These are phyloP conservation scores for Asclepias syriaca DNA, from an alignment of 257 asterid species.

Conservation along the genomic window DNA sequence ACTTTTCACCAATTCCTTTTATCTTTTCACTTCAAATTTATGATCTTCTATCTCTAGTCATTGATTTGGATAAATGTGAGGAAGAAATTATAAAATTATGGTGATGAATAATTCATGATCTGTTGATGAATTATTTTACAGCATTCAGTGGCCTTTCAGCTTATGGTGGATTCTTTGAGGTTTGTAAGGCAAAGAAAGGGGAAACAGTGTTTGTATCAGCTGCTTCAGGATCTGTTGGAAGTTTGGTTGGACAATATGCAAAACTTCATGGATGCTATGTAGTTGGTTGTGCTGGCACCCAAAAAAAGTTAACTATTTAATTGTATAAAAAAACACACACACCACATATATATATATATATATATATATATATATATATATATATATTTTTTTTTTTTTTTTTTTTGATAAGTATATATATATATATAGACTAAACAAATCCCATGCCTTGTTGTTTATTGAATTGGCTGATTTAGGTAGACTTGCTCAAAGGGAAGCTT, in stretches of 20 bases:
- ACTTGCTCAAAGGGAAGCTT: conserved; percentile 51
- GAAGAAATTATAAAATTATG: too few relatives aligned
- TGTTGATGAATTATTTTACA: conserved; percentile 17
- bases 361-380: too few relatives aligned
- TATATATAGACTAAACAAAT: not conserved
- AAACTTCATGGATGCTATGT: conserved; percentile 69
- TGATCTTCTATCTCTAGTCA: too few relatives aligned
- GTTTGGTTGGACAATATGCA: conserved; percentile 73
- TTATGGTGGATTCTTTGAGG: conserved; percentile 59
- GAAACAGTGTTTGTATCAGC: conserved; percentile 75
- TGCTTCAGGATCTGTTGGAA: conserved; percentile 75
- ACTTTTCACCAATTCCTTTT: not conserved
- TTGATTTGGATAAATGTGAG: too few relatives aligned
- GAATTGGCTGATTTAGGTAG: conserved; percentile 29
- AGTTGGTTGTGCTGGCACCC: conserved; percentile 61
- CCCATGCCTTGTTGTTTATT: not conserved
- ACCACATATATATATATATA: too few relatives aligned
- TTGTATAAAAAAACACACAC: too few relatives aligned
- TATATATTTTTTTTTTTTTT: too few relatives aligned
- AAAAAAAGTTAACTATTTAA: conserved; percentile 27
- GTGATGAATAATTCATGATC: too few relatives aligned
- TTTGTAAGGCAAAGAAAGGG: conserved; percentile 62
- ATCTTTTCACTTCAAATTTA: too few relatives aligned
- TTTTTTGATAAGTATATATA: too few relatives aligned
- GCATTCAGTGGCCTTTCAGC: conserved; percentile 72